phyloP scores from a whole-genome alignment of 495 filamentous ascomycete genomes.

The Penicillium flavigenum region DNA sequence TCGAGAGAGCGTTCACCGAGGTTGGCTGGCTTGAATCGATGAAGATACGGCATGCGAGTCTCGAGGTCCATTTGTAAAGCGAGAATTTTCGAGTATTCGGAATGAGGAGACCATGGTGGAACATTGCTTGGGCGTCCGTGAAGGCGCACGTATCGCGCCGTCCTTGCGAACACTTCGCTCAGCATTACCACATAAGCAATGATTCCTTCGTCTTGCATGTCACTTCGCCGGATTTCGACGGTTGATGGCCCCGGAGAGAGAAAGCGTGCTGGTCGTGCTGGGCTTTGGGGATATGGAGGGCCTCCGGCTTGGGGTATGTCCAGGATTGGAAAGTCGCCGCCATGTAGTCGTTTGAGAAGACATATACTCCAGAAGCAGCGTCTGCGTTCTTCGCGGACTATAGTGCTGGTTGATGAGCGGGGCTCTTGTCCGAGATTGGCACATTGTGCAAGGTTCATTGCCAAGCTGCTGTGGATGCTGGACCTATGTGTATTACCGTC shows the following conservation, averaged over 20 bases:
- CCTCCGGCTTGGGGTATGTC: conserved; percentile 39
- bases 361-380: conserved; percentile 53
- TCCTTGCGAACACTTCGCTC: conserved; percentile 45
- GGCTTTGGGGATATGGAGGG: conserved; percentile 38
- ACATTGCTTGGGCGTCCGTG: conserved; percentile 45
- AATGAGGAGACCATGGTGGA: conserved; percentile 51
- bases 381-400: conserved; percentile 42
- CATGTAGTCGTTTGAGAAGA: conserved; percentile 47
- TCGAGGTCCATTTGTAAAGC: conserved; percentile 50
- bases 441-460: conserved; percentile 48
- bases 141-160: conserved; percentile 44
- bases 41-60: conserved; percentile 46
- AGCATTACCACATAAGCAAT: conserved; percentile 49
- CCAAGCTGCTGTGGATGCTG: conserved; percentile 48
- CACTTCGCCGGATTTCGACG: conserved; percentile 24
- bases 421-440: conserved; percentile 42
- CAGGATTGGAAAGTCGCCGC: conserved; percentile 41
- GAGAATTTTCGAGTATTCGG: conserved; percentile 49
- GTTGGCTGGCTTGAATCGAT: conserved; percentile 48
- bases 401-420: conserved; percentile 16
- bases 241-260: conserved; percentile 24
- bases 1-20: conserved; percentile 41
- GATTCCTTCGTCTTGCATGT: conserved; percentile 45
- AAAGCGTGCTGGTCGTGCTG: conserved; percentile 24
- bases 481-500: conserved; percentile 50